Evolutionary conservation across 306 rosid species (phyloP).

Genomic region (Glycine tomentella): DNA sequence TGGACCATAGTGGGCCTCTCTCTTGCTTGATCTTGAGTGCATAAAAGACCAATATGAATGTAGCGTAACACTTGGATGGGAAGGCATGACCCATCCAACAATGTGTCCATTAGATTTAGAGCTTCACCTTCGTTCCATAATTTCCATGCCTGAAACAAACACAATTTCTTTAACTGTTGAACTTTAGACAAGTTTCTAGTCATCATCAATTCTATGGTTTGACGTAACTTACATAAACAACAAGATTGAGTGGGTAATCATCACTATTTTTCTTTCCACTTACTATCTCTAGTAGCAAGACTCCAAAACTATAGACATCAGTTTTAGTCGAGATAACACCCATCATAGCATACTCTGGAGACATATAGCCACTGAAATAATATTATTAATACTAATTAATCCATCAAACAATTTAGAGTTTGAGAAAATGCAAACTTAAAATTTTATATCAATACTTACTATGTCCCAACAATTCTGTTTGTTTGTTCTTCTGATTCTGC

Average conservation of each 20-base stretch:
- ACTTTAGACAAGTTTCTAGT: neutral
- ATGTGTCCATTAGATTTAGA: neutral
- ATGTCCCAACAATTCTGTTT: neutral
- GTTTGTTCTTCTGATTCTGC: neutral
- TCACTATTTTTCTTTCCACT: neutral
- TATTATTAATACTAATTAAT: neutral
- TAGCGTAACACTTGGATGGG: neutral
- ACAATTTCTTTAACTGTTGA: neutral
- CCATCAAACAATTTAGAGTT: neutral
- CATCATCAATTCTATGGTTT: neutral
- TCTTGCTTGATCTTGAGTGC: neutral
- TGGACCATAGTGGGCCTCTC: neutral
- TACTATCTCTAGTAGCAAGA: neutral
- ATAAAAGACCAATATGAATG: neutral
- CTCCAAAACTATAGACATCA: neutral
- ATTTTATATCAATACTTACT: neutral
- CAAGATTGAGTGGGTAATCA: neutral
- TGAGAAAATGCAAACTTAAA: neutral
- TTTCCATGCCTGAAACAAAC: constrained; percentile 7
- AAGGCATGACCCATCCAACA: neutral
- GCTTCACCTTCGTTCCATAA: neutral
- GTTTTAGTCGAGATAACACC: neutral
- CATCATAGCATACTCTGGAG: neutral
- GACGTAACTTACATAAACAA: neutral
- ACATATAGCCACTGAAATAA: neutral